Evolutionary conservation across 352 stramenopile genomes (phyloP).

Genomic region (Pythium brassicae): DNA sequence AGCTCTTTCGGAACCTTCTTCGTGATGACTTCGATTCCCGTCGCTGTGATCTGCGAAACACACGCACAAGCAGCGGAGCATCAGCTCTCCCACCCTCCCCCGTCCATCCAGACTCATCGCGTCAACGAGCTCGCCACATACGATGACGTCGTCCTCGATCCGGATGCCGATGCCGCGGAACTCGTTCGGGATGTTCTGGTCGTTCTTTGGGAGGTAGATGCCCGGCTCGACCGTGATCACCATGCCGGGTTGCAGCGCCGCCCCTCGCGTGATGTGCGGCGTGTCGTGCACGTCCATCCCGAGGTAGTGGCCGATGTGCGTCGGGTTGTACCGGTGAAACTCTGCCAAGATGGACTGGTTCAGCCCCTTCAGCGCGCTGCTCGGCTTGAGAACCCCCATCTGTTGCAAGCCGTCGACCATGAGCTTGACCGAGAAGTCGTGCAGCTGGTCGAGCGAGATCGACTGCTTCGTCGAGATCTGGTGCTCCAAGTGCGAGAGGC

Average conservation of each 20-base stretch:
- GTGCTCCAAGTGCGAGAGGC: slow-evolving; percentile 42
- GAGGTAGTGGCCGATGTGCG: slow-evolving; percentile 82
- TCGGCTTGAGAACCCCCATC: slow-evolving; percentile 51
- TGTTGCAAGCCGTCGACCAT: slow-evolving; percentile 65
- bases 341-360: slow-evolving; percentile 38
- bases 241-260: slow-evolving; percentile 64
- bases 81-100: neutral
- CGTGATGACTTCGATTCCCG: slow-evolving; percentile 73
- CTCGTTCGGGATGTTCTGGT: slow-evolving; percentile 55
- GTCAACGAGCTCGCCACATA: slow-evolving; percentile 21
- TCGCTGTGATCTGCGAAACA: slow-evolving; percentile 55
- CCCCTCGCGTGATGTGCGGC: slow-evolving; percentile 55
- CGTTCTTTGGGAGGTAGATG: slow-evolving; percentile 78
- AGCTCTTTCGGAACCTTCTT: slow-evolving; percentile 66
- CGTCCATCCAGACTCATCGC: neutral
- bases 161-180: slow-evolving; percentile 83
- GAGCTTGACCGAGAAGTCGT: slow-evolving; percentile 66
- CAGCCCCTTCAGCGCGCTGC: slow-evolving; percentile 9
- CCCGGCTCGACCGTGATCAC: slow-evolving; percentile 80
- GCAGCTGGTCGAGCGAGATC: slow-evolving; percentile 69
- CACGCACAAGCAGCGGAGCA: slow-evolving; percentile 3
- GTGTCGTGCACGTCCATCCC: slow-evolving; percentile 85
- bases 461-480: slow-evolving; percentile 40
- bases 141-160: slow-evolving; percentile 84
- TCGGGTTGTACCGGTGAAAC: slow-evolving; percentile 84